Evolutionary conservation across 495 filamentous ascomycete species (phyloP).

Genomic region (Aspergillus diversus): DNA sequence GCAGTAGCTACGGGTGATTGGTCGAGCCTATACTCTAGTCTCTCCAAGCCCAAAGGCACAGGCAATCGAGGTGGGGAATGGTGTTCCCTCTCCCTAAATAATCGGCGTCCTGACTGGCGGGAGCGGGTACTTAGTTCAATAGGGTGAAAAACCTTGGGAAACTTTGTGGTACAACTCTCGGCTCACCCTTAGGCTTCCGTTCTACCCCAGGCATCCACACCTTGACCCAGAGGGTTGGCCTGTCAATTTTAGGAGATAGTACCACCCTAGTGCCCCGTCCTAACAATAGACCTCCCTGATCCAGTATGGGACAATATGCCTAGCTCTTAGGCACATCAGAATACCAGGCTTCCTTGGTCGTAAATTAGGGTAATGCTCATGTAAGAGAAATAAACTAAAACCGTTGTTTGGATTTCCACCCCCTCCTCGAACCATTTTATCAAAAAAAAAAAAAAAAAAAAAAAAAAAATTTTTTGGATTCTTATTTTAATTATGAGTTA

Average conservation of each 20-base stretch:
- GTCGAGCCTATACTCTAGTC: constrained; percentile 22
- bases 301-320: constrained; percentile 15
- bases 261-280: constrained; percentile 1
- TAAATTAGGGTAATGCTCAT: constrained; percentile 12
- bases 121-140: constrained; percentile 11
- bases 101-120: constrained; percentile 16
- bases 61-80: constrained; percentile 22
- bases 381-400: constrained; percentile 1
- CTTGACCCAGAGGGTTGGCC: neutral
- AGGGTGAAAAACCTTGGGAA: constrained; percentile 2
- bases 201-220: constrained; percentile 18
- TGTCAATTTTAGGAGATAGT: constrained; percentile 22
- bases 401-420: constrained; percentile 5
- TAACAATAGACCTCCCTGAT: constrained; percentile 12
- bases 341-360: constrained; percentile 8
- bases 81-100: constrained; percentile 18
- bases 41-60: constrained; percentile 17
- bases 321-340: constrained; percentile 14
- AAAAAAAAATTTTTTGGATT: neutral
- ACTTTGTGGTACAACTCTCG: constrained; percentile 19
- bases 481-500: constrained; percentile 14
- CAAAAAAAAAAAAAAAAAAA: no score
- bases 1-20: constrained; percentile 19
- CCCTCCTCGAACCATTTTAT: neutral
- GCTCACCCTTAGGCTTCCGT: constrained; percentile 21